phyloP scores from a whole-genome alignment of 163 green algal genomes.

The Coccomyxa subellipsoidea region DNA sequence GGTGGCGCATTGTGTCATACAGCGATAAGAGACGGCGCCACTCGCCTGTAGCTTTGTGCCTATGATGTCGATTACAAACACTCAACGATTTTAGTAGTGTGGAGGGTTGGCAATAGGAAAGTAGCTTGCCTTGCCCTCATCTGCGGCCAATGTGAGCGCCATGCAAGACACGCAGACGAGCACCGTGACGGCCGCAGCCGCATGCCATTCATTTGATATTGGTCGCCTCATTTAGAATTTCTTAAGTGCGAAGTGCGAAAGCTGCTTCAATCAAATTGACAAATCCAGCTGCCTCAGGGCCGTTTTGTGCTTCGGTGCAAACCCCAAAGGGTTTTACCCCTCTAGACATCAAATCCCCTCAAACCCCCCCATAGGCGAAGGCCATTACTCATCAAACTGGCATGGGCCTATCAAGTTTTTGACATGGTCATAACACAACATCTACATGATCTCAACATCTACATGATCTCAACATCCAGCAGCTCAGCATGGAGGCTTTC shows the following conservation, averaged over 20 bases:
- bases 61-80: not conserved
- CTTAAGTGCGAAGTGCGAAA: not conserved
- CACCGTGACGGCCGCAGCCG: not conserved
- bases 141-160: not conserved
- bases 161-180: not conserved
- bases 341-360: no score
- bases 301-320: no score
- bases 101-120: not conserved
- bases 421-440: no score
- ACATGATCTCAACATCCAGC: no score
- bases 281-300: not conserved
- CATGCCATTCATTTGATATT: not conserved
- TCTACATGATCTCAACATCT: no score
- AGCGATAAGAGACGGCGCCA: no score
- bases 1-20: not conserved
- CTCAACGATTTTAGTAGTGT: not conserved
- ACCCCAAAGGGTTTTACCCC: no score
- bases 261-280: not conserved
- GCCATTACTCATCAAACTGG: no score
- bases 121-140: not conserved
- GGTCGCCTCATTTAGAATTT: not conserved
- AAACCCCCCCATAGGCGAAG: no score
- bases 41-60: not conserved
- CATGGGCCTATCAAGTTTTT: no score
- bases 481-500: no score